These are phyloP conservation scores for Lactuca sativa DNA, from an alignment of 129 eudicot species.

Conservation along the genomic window DNA sequence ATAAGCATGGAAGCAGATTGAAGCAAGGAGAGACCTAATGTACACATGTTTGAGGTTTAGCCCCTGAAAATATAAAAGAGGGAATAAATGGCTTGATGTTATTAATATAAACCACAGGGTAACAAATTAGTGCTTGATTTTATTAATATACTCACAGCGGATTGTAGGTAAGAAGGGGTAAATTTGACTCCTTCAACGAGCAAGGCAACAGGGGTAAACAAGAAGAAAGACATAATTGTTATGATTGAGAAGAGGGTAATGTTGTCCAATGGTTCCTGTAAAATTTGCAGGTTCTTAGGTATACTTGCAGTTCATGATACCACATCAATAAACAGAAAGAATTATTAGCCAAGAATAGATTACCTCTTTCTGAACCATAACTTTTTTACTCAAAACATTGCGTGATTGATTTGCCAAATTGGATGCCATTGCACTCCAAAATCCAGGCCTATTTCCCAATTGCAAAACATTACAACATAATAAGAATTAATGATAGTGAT, in stretches of 20 bases:
- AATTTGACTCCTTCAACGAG: constrained; percentile 87
- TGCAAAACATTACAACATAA: constrained; percentile 7
- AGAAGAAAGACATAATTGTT: constrained; percentile 84
- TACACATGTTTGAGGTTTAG: constrained; percentile 68
- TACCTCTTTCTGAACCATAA: constrained; percentile 85
- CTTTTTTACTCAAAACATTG: constrained; percentile 90
- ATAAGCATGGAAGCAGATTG: constrained; percentile 95
- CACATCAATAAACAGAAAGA: not conserved
- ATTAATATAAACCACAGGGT: constrained; percentile 4
- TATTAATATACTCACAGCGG: constrained; percentile 66
- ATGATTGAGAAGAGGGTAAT: constrained; percentile 91
- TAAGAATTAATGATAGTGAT: not conserved
- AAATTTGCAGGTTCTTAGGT: constrained; percentile 1
- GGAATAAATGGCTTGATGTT: not conserved
- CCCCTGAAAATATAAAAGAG: constrained; percentile 54
- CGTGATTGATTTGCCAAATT: constrained; percentile 91
- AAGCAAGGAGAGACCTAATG: constrained; percentile 76
- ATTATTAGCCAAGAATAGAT: constrained; percentile 32
- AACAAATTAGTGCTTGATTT: constrained; percentile 7
- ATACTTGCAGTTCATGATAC: not conserved
- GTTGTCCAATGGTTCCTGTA: constrained; percentile 94
- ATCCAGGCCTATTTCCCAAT: constrained; percentile 61
- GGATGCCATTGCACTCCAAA: constrained; percentile 99
- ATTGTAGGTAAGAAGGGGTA: constrained; percentile 77
- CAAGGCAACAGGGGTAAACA: constrained; percentile 66